Conservation (phyloP, 1,284 basidiomycete species). For the Porodaedalea pini region DNA sequence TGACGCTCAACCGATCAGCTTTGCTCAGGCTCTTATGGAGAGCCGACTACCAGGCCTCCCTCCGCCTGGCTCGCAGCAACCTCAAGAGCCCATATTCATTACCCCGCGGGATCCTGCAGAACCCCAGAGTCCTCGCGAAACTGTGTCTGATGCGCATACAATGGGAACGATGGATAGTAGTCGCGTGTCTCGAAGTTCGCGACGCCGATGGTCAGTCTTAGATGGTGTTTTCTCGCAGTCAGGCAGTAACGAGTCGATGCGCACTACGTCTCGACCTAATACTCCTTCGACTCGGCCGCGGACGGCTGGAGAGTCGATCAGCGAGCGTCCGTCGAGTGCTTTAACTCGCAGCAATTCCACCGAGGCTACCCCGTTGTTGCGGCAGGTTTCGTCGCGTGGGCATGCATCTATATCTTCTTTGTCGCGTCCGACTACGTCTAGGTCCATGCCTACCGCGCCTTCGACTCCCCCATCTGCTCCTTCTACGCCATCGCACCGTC, state of each 20-base stretch:
- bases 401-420: not conserved
- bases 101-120: slow-evolving; percentile 2
- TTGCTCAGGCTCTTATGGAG: slow-evolving; percentile 70
- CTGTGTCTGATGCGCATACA: slow-evolving; percentile 2
- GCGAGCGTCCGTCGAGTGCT: slow-evolving; percentile 4
- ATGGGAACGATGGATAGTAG: not conserved
- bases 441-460: slow-evolving; percentile 9
- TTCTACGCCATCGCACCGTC: slow-evolving; percentile 43
- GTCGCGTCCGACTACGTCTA: slow-evolving; percentile 9
- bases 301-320: not conserved
- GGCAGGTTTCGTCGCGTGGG: slow-evolving; percentile 1
- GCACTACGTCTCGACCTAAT: slow-evolving; percentile 23
- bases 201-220: slow-evolving; percentile 44
- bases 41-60: slow-evolving; percentile 72
- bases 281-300: slow-evolving; percentile 3
- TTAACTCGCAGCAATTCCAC: slow-evolving; percentile 13
- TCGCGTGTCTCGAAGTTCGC: slow-evolving; percentile 1
- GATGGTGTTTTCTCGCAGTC: slow-evolving; percentile 39
- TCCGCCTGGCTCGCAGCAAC: slow-evolving; percentile 58
- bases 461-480: slow-evolving; percentile 27
- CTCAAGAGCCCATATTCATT: slow-evolving; percentile 62
- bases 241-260: slow-evolving; percentile 6
- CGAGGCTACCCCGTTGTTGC: slow-evolving; percentile 1
- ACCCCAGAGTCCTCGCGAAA: slow-evolving; percentile 17
- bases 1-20: slow-evolving; percentile 61